phyloP scores from a whole-genome alignment of 2,329 filamentous ascomycete genomes.

The Colletotrichum cordylinicola region DNA sequence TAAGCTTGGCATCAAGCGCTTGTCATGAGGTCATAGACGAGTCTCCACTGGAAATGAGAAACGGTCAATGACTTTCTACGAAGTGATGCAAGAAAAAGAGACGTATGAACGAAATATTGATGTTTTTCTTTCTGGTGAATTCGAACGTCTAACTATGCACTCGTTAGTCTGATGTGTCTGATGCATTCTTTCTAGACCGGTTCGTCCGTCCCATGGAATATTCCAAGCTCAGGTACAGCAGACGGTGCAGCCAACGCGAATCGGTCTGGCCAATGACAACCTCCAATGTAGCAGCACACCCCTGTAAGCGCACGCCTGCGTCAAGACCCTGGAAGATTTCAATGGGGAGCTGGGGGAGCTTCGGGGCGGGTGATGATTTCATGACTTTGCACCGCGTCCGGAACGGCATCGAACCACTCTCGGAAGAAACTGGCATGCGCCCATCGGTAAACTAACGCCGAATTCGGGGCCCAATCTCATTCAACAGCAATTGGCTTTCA shows the following conservation, averaged over 20 bases:
- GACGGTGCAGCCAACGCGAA: background rate
- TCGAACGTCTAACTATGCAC: background rate
- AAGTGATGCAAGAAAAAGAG: background rate
- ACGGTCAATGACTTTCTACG: background rate
- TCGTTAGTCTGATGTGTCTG: background rate
- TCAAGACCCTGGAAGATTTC: slow-evolving; percentile 8
- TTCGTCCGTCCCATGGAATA: background rate
- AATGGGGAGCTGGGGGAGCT: slow-evolving; percentile 13
- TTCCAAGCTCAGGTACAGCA: background rate
- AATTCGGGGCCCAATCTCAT: background rate
- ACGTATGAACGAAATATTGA: background rate
- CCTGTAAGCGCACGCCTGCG: background rate
- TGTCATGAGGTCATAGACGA: background rate
- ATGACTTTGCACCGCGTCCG: slow-evolving; percentile 18
- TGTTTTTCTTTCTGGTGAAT: background rate
- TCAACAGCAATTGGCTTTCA: background rate
- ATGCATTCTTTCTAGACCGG: background rate
- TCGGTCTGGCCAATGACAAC: slow-evolving; percentile 8
- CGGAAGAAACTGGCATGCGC: background rate
- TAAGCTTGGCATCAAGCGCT: background rate
- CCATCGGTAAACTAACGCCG: background rate
- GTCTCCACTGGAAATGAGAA: background rate
- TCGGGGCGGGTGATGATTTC: slow-evolving; percentile 18
- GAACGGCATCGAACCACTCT: slow-evolving; percentile 18
- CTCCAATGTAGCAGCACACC: background rate